Conservation (phyloP, 768 basidiomycete genomes). For the Lepiota subincarnata region DNA sequence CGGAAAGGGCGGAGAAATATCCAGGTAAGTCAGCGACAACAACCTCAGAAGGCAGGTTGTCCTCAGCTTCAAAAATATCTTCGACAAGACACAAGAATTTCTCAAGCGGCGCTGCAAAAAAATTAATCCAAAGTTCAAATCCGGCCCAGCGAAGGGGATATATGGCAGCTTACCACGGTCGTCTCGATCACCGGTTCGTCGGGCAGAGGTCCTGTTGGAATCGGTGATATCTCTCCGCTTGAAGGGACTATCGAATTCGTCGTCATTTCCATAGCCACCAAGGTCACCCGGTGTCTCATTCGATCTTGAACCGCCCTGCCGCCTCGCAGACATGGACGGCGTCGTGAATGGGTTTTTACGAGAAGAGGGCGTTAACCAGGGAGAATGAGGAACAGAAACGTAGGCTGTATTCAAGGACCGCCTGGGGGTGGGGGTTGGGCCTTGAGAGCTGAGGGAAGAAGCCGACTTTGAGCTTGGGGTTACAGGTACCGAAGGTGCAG, state of each 20-base stretch:
- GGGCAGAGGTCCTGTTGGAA: conserved; percentile 44
- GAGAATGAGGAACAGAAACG: conserved; percentile 42
- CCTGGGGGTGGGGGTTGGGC: conserved; percentile 29
- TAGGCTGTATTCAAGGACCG: conserved; percentile 38
- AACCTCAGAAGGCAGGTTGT: conserved; percentile 30
- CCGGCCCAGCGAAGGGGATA: conserved; percentile 10
- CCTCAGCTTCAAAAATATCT: conserved; percentile 89
- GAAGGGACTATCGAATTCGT: conserved; percentile 29
- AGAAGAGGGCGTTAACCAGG: conserved; percentile 42
- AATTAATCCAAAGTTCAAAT: background rate
- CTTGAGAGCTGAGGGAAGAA: conserved; percentile 13
- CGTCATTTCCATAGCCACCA: conserved; percentile 56
- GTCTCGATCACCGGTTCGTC: conserved; percentile 70
- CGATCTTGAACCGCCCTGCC: conserved; percentile 27
- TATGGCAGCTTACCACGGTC: conserved; percentile 53
- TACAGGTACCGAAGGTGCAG: conserved; percentile 18
- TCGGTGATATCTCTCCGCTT: conserved; percentile 25
- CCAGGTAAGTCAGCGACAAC: conserved; percentile 73
- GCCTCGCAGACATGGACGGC: conserved; percentile 13
- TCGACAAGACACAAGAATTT: conserved; percentile 75
- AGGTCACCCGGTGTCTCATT: conserved; percentile 40
- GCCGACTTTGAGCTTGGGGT: conserved; percentile 29
- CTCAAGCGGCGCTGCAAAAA: conserved; percentile 56
- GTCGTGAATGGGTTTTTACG: conserved; percentile 21
- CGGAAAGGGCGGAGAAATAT: conserved; percentile 61